These are phyloP conservation scores for Pseudonectria buxi DNA, from an alignment of 2,329 filamentous ascomycete species.

Conservation along the genomic window DNA sequence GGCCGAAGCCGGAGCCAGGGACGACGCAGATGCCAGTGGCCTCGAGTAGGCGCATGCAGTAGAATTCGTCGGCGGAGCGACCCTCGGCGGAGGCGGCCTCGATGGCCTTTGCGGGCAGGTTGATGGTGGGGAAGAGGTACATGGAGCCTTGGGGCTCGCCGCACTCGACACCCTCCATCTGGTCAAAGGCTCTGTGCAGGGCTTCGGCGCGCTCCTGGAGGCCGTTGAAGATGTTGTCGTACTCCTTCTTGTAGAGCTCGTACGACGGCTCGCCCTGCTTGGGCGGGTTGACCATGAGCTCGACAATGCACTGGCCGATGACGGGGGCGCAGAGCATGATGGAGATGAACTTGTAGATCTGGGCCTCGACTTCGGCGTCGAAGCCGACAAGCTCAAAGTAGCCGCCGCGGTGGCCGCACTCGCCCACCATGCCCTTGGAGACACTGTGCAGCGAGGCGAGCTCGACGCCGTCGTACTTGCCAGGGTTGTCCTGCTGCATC, in stretches of 20 bases:
- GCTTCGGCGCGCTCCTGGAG: conserved; percentile 75
- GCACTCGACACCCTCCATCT: conserved; percentile 96
- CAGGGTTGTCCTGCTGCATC: conserved; percentile 67
- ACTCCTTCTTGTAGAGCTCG: conserved; percentile 78
- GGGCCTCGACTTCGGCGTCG: conserved; percentile 72
- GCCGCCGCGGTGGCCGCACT: conserved; percentile 94
- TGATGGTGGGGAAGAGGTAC: conserved; percentile 98
- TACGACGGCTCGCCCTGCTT: conserved; percentile 75
- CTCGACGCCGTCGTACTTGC: conserved; percentile 77
- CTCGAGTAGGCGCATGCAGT: conserved; percentile 84
- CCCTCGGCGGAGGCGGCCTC: conserved; percentile 69
- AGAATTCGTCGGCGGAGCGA: conserved; percentile 82
- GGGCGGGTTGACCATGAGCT: conserved; percentile 97
- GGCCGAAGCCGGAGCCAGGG: conserved; percentile 86
- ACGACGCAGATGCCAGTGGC: conserved; percentile 93
- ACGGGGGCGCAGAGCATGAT: conserved; percentile 96
- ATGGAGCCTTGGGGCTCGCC: conserved; percentile 87
- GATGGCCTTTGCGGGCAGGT: conserved; percentile 66
- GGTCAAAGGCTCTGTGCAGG: conserved; percentile 79
- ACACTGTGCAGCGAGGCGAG: conserved; percentile 87
- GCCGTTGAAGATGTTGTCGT: conserved; percentile 71
- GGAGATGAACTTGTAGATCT: conserved; percentile 98
- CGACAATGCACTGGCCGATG: conserved; percentile 90
- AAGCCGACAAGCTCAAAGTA: conserved; percentile 97
- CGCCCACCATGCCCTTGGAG: conserved; percentile 98